Percentiles rank a stretch among this genome's conserved stretches.
phyloP scores from a whole-genome alignment of 176 grass and related monocot genomes.

The Bromus sterilis region DNA sequence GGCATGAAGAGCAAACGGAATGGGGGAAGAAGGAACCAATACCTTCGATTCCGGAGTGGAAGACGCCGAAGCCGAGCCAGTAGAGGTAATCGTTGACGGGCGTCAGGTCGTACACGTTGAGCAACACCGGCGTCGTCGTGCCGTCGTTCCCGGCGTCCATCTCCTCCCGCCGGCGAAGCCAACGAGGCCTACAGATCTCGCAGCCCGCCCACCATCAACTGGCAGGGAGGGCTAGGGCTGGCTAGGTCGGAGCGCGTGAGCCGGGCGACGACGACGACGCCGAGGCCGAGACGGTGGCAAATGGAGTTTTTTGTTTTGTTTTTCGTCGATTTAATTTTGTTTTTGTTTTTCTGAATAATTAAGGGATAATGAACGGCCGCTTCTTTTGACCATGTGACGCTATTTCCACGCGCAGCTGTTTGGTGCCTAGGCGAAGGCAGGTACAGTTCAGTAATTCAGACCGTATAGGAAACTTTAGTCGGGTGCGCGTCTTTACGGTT shows the following conservation, averaged over 20 bases:
- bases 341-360: slow-evolving; percentile 11
- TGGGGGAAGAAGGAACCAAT: background rate
- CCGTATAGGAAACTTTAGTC: no score
- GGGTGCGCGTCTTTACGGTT: no score
- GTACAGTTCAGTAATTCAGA: background rate
- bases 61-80: slow-evolving; percentile 65
- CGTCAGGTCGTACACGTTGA: slow-evolving; percentile 79
- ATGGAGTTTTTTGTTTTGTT: background rate
- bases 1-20: background rate
- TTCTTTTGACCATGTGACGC: slow-evolving; percentile 5
- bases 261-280: background rate
- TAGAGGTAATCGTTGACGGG: slow-evolving; percentile 71
- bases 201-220: slow-evolving; percentile 43
- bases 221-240: slow-evolving; percentile 21
- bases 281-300: background rate
- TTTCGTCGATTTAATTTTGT: background rate
- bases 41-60: slow-evolving; percentile 89
- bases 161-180: slow-evolving; percentile 17
- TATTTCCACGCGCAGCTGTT: slow-evolving; percentile 14
- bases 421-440: background rate
- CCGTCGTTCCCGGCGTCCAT: slow-evolving; percentile 22
- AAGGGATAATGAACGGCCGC: background rate
- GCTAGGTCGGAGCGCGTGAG: slow-evolving; percentile 21
- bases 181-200: slow-evolving; percentile 32
- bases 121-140: slow-evolving; percentile 37